A percentile compares a stretch with the other conserved stretches of the same genome.
Evolutionary conservation across 1,284 basidiomycete genomes (phyloP).

Genomic region (Malassezia furfur): DNA sequence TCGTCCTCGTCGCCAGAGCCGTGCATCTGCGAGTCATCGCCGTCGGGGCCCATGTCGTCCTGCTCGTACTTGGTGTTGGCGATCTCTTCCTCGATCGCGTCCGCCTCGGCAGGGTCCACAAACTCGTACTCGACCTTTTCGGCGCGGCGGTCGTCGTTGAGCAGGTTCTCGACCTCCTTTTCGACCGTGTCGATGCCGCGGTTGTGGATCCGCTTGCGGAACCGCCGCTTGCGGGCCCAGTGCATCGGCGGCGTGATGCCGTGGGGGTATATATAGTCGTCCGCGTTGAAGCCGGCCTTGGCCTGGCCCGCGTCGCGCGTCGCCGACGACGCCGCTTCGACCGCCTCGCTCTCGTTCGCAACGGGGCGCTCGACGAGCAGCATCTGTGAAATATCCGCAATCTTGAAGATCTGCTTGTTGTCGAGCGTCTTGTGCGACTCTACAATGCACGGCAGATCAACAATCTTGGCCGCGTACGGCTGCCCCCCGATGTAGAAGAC

Average conservation of each 20-base stretch:
- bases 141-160: slow-evolving; percentile 76
- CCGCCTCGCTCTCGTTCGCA: slow-evolving; percentile 56
- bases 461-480: slow-evolving; percentile 80
- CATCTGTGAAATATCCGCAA: slow-evolving; percentile 81
- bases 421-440: slow-evolving; percentile 95
- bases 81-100: slow-evolving; percentile 15
- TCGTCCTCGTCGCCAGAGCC: slow-evolving; percentile 50
- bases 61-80: slow-evolving; percentile 5
- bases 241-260: slow-evolving; percentile 88
- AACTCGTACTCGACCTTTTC: slow-evolving; percentile 55
- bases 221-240: slow-evolving; percentile 81
- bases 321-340: slow-evolving; percentile 62
- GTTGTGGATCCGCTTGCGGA: slow-evolving; percentile 77
- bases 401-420: slow-evolving; percentile 87
- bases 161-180: slow-evolving; percentile 82
- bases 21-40: slow-evolving; percentile 45
- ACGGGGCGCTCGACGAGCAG: slow-evolving; percentile 38
- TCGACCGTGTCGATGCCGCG: slow-evolving; percentile 94
- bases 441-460: slow-evolving; percentile 86
- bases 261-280: slow-evolving; percentile 95
- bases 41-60: slow-evolving; percentile 26
- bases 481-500: slow-evolving; percentile 76
- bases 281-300: slow-evolving; percentile 64
- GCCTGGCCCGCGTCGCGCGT: slow-evolving; percentile 46
- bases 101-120: slow-evolving; percentile 24